Evolutionary conservation across 164 flowering plant species (phyloP), one percentile per base, ranked within the genome.

Genomic region (Sextonia rubra): DNA sequence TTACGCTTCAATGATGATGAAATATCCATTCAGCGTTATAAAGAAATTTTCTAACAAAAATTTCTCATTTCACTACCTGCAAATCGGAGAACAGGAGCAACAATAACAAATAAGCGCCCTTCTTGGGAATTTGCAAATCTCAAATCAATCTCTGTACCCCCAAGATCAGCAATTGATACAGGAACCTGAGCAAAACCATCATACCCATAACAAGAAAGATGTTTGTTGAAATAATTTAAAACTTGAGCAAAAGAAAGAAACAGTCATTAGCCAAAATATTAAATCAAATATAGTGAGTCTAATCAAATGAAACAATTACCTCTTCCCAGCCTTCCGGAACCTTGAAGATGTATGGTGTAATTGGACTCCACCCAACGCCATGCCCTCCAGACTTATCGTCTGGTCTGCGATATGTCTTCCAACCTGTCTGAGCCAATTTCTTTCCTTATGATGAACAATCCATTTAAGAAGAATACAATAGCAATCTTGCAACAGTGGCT

Each of bases 341-440:
- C 8, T 89, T 81, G 65, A 92, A 94, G 2, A 47, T 18, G 73
- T 92, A 94, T 7, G 97, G 97, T 12, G 90, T 90, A n/a, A 94
- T 94, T 23, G 99, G 99, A 83, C 97, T 92, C 99, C 99, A 94
- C 24, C 99, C 97, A 14, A 94, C 99, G 26, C 97, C 99, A 78
- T 94, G 99, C 22, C 99, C 99, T 72, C 99, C 99, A 17, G 99
- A 94, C 75, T 94, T 94, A 49, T 90, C 97, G 79, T 92, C 99
- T 12, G 99, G 97, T 80, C 99, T 86, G 48, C 88, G 85, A 76
- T 94, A 94, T 68, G 96, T 91, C 84, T 97, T 94, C 99, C 97
- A 92, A 85, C 99, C 99, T 94, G 93, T 88, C 97, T 92, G 95
- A 91, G 84, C 89, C 85, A 62, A 73, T 71, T 70, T 68, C 23